Base-by-base conservation (phyloP, 192 early-diverging fungal genomes). In the Geosiphon pyriformis region DNA sequence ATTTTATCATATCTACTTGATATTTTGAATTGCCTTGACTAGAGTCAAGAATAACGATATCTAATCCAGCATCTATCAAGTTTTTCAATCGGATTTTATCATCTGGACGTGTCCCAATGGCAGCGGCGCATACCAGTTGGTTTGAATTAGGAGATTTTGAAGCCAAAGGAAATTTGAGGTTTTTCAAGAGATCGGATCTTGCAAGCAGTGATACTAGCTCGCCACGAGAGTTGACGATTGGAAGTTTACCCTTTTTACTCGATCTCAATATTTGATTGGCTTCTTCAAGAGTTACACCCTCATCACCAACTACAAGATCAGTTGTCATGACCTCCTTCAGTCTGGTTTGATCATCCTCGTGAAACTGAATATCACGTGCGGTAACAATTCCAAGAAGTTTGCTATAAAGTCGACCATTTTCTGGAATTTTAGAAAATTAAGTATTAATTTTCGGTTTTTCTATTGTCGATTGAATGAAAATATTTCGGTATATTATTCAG, bases 171-270 rank as follows among this genome's bases (percentile, higher is more conserved):
- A 89, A 96, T 80, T 94, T 93, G 69, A 92, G 84, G 80, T 94
- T 94, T 86, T 98, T 98, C 74, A 96, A 85, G 70, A 98, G 80
- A 82, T 98, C 96, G 26, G 92, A 94, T 61, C 94, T 91, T 22
- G 94, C 84, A 20, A 98, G 83, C 68, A 98, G 82, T 32, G 96
- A 90, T 25, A 92, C 92, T 35, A 98, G 85, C 76, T 86, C 81
- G 57, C 87, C 88, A 12, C 89, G 42, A 25, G 75, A 76, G 75
- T 98, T 91, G 59, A 98, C 88, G 59, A 98, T 95, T 29, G 93
- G 94, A 51, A 98, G 84, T 80, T 98, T 98, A 69, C 96, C 96
- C 80, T 96, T 96, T 80, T 92, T 90, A 70, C 92, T 95, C 32
- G 81, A 79, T 52, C 87, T 80, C 67, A 98, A 81, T 59, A 96